A percentile compares a stretch with the other conserved stretches of the same genome.
Evolutionary conservation across 129 eudicot genomes (phyloP).

Genomic region (Heracleum sosnowskyi): DNA sequence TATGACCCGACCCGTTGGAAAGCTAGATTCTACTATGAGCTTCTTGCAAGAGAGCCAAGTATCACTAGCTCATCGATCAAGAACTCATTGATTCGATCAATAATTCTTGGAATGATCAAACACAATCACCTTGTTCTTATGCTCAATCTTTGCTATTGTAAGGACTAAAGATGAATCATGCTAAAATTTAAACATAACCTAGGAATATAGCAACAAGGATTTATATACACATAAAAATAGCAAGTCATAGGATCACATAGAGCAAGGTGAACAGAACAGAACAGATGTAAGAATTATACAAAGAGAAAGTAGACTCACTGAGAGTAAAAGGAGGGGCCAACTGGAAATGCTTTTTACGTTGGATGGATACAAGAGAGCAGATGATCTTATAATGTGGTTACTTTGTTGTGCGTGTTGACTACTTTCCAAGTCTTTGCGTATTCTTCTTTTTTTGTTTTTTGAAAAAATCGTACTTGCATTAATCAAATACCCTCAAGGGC

Average conservation of each 20-base stretch:
- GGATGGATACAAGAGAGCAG: background rate
- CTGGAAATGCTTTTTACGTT: background rate
- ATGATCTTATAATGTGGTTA: background rate
- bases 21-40: background rate
- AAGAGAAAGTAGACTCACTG: background rate
- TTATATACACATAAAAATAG: too few relatives aligned
- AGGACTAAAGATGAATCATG: background rate
- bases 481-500: too few relatives aligned
- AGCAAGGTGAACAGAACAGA: background rate
- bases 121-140: background rate
- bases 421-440: background rate
- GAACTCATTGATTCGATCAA: background rate
- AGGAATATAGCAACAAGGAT: background rate
- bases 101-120: too few relatives aligned
- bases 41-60: background rate
- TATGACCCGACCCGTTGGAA: background rate
- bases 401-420: background rate
- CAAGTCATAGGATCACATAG: too few relatives aligned
- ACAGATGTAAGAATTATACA: background rate
- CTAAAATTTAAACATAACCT: background rate
- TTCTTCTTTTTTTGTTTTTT: too few relatives aligned
- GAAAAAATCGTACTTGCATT: too few relatives aligned
- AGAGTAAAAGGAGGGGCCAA: background rate
- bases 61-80: background rate
- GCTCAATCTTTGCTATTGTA: background rate